Percentiles rank a stretch among this genome's conserved stretches.
phyloP scores from a whole-genome alignment of 2,329 filamentous ascomycete species.

The Alternaria hordeiaustralica region DNA sequence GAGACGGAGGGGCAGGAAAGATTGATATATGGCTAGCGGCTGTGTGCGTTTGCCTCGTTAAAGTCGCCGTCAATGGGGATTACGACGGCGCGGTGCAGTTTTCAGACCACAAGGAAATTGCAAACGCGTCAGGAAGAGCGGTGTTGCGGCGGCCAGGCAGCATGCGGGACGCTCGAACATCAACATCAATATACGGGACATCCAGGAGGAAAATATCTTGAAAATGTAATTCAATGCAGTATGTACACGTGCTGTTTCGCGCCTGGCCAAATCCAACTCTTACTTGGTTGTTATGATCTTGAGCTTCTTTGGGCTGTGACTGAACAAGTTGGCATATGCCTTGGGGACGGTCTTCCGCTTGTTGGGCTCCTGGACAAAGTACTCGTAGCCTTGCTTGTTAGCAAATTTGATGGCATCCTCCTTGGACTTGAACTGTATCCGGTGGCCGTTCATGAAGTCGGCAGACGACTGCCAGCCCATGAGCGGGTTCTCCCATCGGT shows the following conservation, averaged over 20 bases:
- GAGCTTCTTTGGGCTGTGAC: constrained; percentile 83
- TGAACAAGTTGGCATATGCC: constrained; percentile 96
- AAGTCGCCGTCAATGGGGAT: neutral
- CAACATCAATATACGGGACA: neutral
- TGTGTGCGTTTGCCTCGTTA: neutral
- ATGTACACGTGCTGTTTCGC: constrained; percentile 35
- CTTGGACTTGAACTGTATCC: constrained; percentile 88
- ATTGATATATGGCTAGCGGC: neutral
- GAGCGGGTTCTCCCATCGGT: constrained; percentile 97
- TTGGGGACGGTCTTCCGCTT: constrained; percentile 85
- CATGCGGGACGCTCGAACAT: neutral
- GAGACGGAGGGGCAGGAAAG: neutral
- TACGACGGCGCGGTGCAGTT: neutral
- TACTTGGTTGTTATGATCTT: constrained; percentile 84
- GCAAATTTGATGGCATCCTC: constrained; percentile 95
- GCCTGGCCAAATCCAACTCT: constrained; percentile 18
- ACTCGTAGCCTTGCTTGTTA: constrained; percentile 99
- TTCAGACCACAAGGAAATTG: neutral
- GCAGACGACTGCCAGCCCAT: constrained; percentile 99
- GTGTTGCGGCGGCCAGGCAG: neutral
- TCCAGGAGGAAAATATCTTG: neutral
- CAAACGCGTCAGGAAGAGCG: neutral
- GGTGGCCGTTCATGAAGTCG: constrained; percentile 93
- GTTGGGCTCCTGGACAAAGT: constrained; percentile 97
- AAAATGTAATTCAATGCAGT: constrained; percentile 20